Evolutionary conservation across 2,329 filamentous ascomycete genomes (phyloP), one percentile per base, ranked within the genome.

Genomic region (Decorospora gaudefroyi): DNA sequence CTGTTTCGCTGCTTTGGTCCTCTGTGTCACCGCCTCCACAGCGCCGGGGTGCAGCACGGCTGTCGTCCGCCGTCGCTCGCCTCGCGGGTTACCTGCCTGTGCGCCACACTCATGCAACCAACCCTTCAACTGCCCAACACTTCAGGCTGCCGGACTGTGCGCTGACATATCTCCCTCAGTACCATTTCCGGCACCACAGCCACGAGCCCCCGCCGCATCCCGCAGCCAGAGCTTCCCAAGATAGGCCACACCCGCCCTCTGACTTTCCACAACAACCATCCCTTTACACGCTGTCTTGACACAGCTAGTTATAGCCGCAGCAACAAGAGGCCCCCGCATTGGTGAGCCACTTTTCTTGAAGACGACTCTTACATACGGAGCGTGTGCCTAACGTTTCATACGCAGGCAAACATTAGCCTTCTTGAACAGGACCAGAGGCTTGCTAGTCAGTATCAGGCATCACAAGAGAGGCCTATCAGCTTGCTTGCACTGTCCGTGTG

Each of bases 61-160:
- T 63, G 61, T 58, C 49, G 59, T 67, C 62, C 65, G 45, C 62
- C 59, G 58, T 58, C 55, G 54, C 61, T 59, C 59, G 62, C 62
- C 55, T 65, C 42, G 52, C 51, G 46, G 50, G 53, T 52, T 59
- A 53, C 55, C 55, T 52, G 44, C 38, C 51, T 68, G 64, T 66
- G 61, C 65, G 66, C 66, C 65, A 68, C 66, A 61, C 53, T 49
- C 55, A 60, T 68, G 65, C 63, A 66, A 60, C 55, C 60, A 56
- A 49, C 60, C 61, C 57, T 44, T 41, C 43, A 50, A 54, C 51
- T 30, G 52, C 59, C 46, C 57, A 59, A 61, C 59, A 55, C 45
- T 62, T 55, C 45, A 46, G 38, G 42, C 44, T 38, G 55, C 38
- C 46, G 56, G 46, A 42, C 52, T 42, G 39, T 57, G 55, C 51